These are phyloP conservation scores for Pseudogymnoascus sp. DNA, from an alignment of 2,329 filamentous ascomycete species.

Conservation along the genomic window DNA sequence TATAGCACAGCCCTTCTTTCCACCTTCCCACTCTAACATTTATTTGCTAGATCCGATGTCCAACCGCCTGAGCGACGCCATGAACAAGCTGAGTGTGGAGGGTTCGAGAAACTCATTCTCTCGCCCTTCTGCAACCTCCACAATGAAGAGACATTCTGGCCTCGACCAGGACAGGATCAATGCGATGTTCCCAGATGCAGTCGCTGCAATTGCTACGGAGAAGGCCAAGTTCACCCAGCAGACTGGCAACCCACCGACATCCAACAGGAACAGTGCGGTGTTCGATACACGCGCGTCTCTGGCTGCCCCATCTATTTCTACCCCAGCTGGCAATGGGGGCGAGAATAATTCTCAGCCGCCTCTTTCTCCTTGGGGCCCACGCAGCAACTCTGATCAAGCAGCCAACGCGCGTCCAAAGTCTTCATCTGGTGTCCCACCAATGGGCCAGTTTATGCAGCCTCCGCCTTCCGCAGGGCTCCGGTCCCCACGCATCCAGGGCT, in stretches of 20 bases:
- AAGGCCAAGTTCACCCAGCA: slow-evolving; percentile 97
- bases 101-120: slow-evolving; percentile 79
- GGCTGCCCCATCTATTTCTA: slow-evolving; percentile 66
- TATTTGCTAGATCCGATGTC: slow-evolving; percentile 78
- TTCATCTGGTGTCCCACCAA: slow-evolving; percentile 68
- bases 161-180: slow-evolving; percentile 91
- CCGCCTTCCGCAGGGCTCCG: slow-evolving; percentile 67
- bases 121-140: slow-evolving; percentile 67
- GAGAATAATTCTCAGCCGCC: slow-evolving; percentile 57
- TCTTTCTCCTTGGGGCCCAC: slow-evolving; percentile 72
- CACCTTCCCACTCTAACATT: neutral
- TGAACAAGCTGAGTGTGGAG: slow-evolving; percentile 88
- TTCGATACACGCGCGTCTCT: slow-evolving; percentile 68
- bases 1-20: slow-evolving; percentile 22
- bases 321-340: slow-evolving; percentile 50
- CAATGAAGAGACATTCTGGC: slow-evolving; percentile 81
- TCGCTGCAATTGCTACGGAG: slow-evolving; percentile 95
- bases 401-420: slow-evolving; percentile 62
- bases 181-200: slow-evolving; percentile 97
- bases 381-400: slow-evolving; percentile 35
- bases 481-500: slow-evolving; percentile 66
- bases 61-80: slow-evolving; percentile 87
- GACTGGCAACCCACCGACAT: slow-evolving; percentile 80
- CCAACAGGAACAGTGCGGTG: slow-evolving; percentile 83
- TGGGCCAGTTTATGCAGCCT: slow-evolving; percentile 92